Base-by-base conservation (phyloP, 768 basidiomycete genomes). In the Dictyophora rubrovolvata region DNA sequence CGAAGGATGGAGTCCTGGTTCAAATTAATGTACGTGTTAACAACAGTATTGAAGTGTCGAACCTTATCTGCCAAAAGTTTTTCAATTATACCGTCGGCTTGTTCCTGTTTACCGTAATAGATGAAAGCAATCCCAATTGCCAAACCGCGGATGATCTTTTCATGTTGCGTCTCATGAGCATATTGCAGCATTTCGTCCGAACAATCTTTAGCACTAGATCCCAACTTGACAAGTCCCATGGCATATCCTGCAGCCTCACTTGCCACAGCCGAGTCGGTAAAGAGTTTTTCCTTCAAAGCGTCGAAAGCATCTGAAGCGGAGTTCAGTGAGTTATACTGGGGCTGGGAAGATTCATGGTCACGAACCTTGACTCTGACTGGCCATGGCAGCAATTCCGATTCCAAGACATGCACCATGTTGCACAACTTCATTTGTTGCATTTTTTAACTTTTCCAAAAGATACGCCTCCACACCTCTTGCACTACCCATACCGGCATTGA, bases 141-240 rank as follows among this genome's bases (percentile, higher is more conserved):
- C 56, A 99, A 79, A 63, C 93, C 93, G 49, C 96, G 86, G 57
- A 98, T 98, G 67, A 98, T 98, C 76, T 98, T 99, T 76, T 99
- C 96, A 69, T 98, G 96, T 67, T 96, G 93, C 1, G 96, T 99
- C 69, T 99, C 96, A 57, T 88, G 83, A 28, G 96, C 93, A 67
- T 99, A 99, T 55, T 86, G 82, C 59, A 97, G 75, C 95, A 97
- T 98, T 73, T 99, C 96, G 28, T 89, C 86, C 36, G 93, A 83
- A 56, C 84, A 83, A 37, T 82, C 85, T 28, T 78, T 75, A 48
- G 84, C 85, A 16, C 84, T 93, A 2, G 92, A 93, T n/a, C 93
- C 96, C 6, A 99, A 80, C 94, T 97, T 97, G 68, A 97, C 83
- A 55, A 99, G 77, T 34, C 96, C 96, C 94, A 99, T 97, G 1